Base-by-base conservation (phyloP, 176 grass and related monocot genomes). In the Raddia distichophylla region DNA sequence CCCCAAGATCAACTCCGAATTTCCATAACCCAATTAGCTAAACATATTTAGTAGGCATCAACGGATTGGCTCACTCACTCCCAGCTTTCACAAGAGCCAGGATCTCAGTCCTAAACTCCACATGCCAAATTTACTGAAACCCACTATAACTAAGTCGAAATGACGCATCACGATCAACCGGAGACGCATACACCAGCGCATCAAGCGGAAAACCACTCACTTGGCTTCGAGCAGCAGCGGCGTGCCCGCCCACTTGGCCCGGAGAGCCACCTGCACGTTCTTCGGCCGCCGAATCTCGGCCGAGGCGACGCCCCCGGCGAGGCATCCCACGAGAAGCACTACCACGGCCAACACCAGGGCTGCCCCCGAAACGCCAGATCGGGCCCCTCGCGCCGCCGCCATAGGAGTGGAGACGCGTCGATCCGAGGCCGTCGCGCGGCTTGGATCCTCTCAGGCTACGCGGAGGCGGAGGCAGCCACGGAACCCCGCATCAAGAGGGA, bases 241-340 rank as follows among this genome's bases (percentile, higher is more conserved):
- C 60, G 96, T 99, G 20, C 93, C 96, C 10, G 89, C 82, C 96
- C 93, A 99, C 83, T 86, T 95, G 49, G 96, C 96, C 74, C 91
- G 89, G 62, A 99, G 88, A 13, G 93, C 83, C 50, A 90, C 93
- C 77, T 95, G 91, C 74, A 95, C 96, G 75, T 98, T 99, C 91
- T 93, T 99, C 80, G 90, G 88, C 75, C 87, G 82, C 66, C 83
- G 88, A 75, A 85, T 89, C 80, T 77, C 87, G 8, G 86, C 82
- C 13, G 27, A 60, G n/a, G 18, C 71, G 58, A 19, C 61, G 18
- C 59, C 67, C 18, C 51, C 74, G 4, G 45, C 58, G 17, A 90
- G 79, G 73, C 76, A 64, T 20, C 79, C 83, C 19, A 78, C 79
- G 34, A 90, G 67, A 10, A 90, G 67, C 15, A 90, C 66, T 55